phyloP scores from a whole-genome alignment of 257 asterid genomes.

The Solanum arcanum region DNA sequence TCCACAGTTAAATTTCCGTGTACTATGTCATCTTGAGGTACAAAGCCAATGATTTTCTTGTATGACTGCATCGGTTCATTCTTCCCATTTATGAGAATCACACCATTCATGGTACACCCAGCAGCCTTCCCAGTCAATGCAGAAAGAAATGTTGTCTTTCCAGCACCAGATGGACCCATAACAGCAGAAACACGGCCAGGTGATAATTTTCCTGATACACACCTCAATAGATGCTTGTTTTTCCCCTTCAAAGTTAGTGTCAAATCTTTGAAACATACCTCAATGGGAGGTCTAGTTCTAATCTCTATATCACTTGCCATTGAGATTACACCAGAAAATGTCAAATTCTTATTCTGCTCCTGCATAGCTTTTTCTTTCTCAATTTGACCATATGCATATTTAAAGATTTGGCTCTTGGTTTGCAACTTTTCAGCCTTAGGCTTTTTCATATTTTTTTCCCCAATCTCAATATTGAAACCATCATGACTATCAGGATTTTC shows the following conservation, averaged over 20 bases:
- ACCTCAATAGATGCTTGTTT: slow-evolving; percentile 70
- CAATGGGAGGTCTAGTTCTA: slow-evolving; percentile 62
- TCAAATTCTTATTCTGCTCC: slow-evolving; percentile 72
- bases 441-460: slow-evolving; percentile 75
- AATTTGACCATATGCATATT: slow-evolving; percentile 87
- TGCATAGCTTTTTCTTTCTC: slow-evolving; percentile 89
- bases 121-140: slow-evolving; percentile 91
- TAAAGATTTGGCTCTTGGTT: slow-evolving; percentile 91
- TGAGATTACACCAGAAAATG: slow-evolving; percentile 84
- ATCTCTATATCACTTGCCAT: slow-evolving; percentile 66
- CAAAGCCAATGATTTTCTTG: slow-evolving; percentile 80
- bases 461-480: slow-evolving; percentile 76
- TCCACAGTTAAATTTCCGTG: slow-evolving; percentile 97
- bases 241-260: slow-evolving; percentile 85
- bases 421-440: slow-evolving; percentile 67
- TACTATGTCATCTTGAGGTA: slow-evolving; percentile 96
- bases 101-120: slow-evolving; percentile 75
- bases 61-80: slow-evolving; percentile 69
- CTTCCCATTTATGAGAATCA: slow-evolving; percentile 77
- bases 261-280: slow-evolving; percentile 75
- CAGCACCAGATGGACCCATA: slow-evolving; percentile 99
- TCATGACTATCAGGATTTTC: slow-evolving; percentile 77
- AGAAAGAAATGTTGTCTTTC: slow-evolving; percentile 92
- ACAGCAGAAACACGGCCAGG: slow-evolving; percentile 97
- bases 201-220: slow-evolving; percentile 70